Evolutionary conservation across 2,329 filamentous ascomycete species (phyloP), one percentile per base, ranked within the genome.

Genomic region (Penicillium janthinellum): DNA sequence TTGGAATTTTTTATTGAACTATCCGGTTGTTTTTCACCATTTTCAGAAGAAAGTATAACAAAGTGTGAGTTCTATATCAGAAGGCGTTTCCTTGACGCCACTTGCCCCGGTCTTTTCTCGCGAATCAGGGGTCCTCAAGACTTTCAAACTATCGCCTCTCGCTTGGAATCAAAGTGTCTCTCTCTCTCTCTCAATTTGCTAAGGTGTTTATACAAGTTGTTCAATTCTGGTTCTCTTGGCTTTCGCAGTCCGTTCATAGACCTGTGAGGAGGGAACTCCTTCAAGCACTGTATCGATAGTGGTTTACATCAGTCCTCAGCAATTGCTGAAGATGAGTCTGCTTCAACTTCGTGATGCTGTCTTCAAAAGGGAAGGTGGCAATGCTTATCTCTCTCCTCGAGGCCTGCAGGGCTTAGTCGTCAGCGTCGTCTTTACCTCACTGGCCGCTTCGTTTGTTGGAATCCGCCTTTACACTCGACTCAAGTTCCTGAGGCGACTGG

Each of bases 401-500:
- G 73, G 72, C 22, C 63, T 61, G 2, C 66, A 70, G 37, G 70
- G 62, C 7, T 51, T 76, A 48, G 62, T 64, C 14, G 60, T 70
- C 22, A 75, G 74, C 52, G 60, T 75, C 34, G 61, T 73, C 11
- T 74, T 76, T 55, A 75, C 73, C 5, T 55, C 28, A 2, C 56
- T 76, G 14, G 73, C 74, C 11, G 67, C 68, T 15, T 59, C 49
- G 38, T 71, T 75, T 41, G 73, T 76, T 14, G 57, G 51, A 6
- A 62, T 68, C 34, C 71, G 75, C 17, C 62, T 76, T 28, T 76
- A 73, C 57, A 75, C 73, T 11, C 67, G 74, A 11, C 60, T 67
- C 17, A 66, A 60, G 14, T 62, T 76, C 12, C 69, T 75, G 58
- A 64, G 70, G 25, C 67, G 63, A n/a, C 67, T 76, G 61, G 73